phyloP scores from a whole-genome alignment of 176 grass and related monocot genomes.

The Juncus effusus region DNA sequence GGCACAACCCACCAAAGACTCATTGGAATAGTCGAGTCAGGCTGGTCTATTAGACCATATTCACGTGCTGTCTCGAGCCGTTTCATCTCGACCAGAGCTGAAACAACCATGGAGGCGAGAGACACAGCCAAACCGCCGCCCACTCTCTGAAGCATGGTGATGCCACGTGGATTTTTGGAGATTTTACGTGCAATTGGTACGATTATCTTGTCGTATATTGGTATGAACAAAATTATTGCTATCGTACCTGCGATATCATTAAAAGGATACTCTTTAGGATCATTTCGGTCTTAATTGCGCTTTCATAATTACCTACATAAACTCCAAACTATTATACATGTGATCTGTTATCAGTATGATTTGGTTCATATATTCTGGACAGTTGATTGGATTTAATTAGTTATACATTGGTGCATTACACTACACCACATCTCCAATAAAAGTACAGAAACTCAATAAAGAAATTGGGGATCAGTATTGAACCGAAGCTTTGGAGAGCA shows the following conservation, averaged over 20 bases:
- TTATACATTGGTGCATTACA: too few species aligned
- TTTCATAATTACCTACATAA: too few species aligned
- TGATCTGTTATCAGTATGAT: too few species aligned
- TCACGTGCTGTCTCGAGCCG: slow-evolving; percentile 41
- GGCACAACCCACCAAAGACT: slow-evolving; percentile 55
- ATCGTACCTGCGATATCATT: neutral
- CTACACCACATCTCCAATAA: too few species aligned
- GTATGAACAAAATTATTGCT: slow-evolving; percentile 7
- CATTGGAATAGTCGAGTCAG: slow-evolving; percentile 40
- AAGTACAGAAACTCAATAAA: too few species aligned
- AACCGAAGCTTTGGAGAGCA: slow-evolving; percentile 9
- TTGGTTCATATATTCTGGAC: too few species aligned
- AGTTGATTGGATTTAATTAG: too few species aligned
- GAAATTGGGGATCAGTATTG: neutral
- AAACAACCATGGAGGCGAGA: slow-evolving; percentile 38
- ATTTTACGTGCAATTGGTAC: slow-evolving; percentile 38
- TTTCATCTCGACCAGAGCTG: slow-evolving; percentile 48
- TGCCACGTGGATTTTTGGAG: slow-evolving; percentile 28
- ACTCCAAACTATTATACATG: too few species aligned
- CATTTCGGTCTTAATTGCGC: too few species aligned
- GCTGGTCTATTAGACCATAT: slow-evolving; percentile 38
- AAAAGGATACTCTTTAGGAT: neutral
- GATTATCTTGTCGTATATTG: slow-evolving; percentile 47
- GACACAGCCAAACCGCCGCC: slow-evolving; percentile 39
- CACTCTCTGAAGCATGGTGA: slow-evolving; percentile 48